Conservation (phyloP, 176 grass and related monocot genomes). For the Avena atlantica region DNA sequence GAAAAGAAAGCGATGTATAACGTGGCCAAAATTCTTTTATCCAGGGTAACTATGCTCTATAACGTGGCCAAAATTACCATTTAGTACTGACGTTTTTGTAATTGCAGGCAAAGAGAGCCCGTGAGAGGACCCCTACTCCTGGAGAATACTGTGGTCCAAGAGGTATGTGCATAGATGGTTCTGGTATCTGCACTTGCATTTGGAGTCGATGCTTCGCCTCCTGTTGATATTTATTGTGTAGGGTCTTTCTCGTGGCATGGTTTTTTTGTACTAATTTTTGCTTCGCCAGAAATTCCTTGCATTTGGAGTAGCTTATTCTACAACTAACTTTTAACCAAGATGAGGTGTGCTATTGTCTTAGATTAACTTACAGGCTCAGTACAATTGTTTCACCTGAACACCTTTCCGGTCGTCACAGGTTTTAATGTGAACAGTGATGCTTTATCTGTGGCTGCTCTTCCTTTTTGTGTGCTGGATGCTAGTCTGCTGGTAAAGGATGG, state of each 20-base stretch:
- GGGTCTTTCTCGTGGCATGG: not conserved
- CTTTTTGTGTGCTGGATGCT: not conserved
- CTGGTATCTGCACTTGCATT: not conserved
- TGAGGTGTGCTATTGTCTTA: not conserved
- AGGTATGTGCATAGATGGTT: slow-evolving; percentile 49
- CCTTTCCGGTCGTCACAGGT: not conserved
- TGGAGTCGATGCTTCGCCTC: not conserved
- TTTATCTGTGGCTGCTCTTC: not conserved
- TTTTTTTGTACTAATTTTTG: not conserved
- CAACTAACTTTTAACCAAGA: not conserved
- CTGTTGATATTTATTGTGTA: not conserved
- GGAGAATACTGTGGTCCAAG: slow-evolving; percentile 82
- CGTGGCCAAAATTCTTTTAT: not conserved
- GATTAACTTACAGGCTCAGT: not conserved
- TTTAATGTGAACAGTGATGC: not conserved
- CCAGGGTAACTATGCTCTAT: not conserved
- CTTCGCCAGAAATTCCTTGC: not conserved
- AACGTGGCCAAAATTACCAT: not conserved
- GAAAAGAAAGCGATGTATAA: slow-evolving; percentile 6
- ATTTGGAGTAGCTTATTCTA: not conserved
- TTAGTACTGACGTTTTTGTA: not conserved
- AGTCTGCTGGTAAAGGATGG: not conserved
- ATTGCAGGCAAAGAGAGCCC: slow-evolving; percentile 83
- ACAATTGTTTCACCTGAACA: not conserved
- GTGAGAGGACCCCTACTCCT: slow-evolving; percentile 86